phyloP scores from a whole-genome alignment of 108 stramenopile species.

The Pseudonitzschia multiseries region DNA sequence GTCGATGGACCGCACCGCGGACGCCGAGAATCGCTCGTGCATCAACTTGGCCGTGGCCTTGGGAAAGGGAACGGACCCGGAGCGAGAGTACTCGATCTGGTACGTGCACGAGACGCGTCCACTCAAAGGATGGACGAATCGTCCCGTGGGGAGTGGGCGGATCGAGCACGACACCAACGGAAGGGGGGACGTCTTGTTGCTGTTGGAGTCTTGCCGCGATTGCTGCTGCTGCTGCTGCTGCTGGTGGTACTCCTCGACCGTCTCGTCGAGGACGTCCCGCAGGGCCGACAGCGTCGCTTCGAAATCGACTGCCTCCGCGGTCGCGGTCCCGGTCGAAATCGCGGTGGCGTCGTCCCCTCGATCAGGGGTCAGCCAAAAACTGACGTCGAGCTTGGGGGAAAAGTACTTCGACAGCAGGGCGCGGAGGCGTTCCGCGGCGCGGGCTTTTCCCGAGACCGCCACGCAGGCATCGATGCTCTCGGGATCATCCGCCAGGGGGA shows the following conservation, averaged over 20 bases:
- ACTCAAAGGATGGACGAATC: background rate
- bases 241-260: background rate
- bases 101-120: slow-evolving; percentile 4
- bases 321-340: background rate
- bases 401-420: background rate
- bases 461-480: background rate
- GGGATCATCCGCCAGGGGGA: background rate
- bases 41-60: background rate
- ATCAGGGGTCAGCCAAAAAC: background rate
- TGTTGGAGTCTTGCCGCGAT: background rate
- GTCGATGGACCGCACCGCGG: too few relatives aligned
- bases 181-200: background rate
- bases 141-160: background rate
- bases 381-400: slow-evolving; percentile 1
- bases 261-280: background rate
- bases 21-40: background rate
- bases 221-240: background rate
- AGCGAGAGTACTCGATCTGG: slow-evolving; percentile 5
- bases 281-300: background rate
- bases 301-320: background rate
- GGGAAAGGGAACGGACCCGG: background rate
- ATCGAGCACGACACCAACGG: background rate
- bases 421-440: background rate
- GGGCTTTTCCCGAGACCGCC: background rate
- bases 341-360: background rate